Evolutionary conservation across 2,329 filamentous ascomycete species (phyloP).

Genomic region (Grosmannia serpens): DNA sequence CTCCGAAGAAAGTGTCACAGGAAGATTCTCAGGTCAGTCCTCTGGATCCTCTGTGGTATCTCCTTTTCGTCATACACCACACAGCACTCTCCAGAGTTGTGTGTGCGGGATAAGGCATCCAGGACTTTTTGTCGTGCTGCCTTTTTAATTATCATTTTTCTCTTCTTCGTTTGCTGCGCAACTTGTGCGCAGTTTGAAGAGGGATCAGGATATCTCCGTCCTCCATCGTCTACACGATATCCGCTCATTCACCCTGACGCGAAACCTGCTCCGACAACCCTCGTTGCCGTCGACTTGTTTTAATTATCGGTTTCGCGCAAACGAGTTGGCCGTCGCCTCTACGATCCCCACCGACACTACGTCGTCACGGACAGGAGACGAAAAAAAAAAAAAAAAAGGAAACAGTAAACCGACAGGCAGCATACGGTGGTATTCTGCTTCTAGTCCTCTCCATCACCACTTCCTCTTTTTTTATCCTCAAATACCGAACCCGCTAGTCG

Average conservation of each 20-base stretch:
- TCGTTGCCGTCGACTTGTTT: background rate
- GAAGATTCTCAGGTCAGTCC: constrained; percentile 1
- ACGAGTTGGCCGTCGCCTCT: background rate
- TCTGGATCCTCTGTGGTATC: background rate
- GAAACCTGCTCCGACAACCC: background rate
- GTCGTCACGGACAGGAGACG: background rate
- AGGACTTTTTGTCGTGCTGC: background rate
- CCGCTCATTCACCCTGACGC: background rate
- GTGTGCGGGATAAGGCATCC: background rate
- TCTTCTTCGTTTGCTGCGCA: background rate
- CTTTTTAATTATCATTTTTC: background rate
- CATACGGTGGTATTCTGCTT: background rate
- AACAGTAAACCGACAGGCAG: background rate
- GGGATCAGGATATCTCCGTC: background rate
- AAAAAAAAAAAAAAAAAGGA: background rate
- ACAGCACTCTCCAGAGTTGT: background rate
- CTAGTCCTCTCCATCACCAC: background rate
- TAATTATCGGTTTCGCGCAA: background rate
- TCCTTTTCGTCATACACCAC: background rate
- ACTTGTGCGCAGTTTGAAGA: background rate
- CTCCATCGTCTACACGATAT: background rate
- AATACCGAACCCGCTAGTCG: background rate
- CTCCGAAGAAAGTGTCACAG: constrained; percentile 1
- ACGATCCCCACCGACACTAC: background rate
- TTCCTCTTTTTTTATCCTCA: background rate